Evolutionary conservation across 768 basidiomycete genomes (phyloP), one percentile per base, ranked within the genome.

Genomic region (Podaxis sp.): DNA sequence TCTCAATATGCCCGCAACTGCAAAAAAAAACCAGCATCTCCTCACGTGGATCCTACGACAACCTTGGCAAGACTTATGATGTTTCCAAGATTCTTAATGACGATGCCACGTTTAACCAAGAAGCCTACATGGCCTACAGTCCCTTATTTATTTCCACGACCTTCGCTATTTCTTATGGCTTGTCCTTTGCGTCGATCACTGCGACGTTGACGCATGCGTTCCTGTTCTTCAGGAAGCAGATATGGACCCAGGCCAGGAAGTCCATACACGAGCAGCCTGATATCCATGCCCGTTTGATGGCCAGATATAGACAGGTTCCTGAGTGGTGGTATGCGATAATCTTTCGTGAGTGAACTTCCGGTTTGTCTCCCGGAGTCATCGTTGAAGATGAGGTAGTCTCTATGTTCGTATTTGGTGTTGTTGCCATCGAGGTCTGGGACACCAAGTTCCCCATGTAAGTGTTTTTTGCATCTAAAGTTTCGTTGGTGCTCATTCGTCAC

Each of bases 231-330:
- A 85, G 90, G 66, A 89, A 90, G 70, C 89, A 91, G 69, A 90
- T 94, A 58, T 88, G 84, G 85, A 75, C 73, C 0, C 90, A 92
- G 72, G 75, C 86, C 29, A 85, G 86, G 54, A 83, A 87, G 56
- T 82, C 90, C 12, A 82, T 93, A 75, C 74, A 81, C 51, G 93
- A 93, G 67, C 90, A 94, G 68, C 87, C 90, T 1, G 93, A 94
- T 74, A 85, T 94, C 64, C 93, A 94, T 67, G 90, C 90, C 19
- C 84, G 91, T 12, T 78, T 94, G 40, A 94, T 94, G 93, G 77
- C 82, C 12, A 74, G 76, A 54, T 95, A 95, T 70, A 79, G 77
- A 1, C 89, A 89, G 66, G 80, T 94, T 15, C 93, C 92, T 1
- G 83, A 93, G 63, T 93, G 90, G 91, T 94, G 93, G 93, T 94